Evolutionary conservation across 2,329 filamentous ascomycete species (phyloP), one percentile per base, ranked within the genome.

Genomic region (Fusarium secorum): DNA sequence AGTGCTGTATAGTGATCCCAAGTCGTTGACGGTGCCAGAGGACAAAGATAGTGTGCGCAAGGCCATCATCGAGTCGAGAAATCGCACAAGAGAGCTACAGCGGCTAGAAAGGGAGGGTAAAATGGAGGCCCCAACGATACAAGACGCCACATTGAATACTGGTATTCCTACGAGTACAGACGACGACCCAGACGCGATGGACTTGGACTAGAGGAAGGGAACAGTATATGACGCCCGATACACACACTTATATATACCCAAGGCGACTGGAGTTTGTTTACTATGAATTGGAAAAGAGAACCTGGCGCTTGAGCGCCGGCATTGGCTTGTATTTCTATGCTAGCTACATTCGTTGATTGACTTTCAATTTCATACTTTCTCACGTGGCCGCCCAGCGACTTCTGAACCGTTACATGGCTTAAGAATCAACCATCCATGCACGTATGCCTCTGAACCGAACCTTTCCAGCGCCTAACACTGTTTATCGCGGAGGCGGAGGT

Each of bases 1-100:
- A 68, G 92, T 99, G 20, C 87, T 98, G 39, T 98, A 98, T 81
- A 88, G 86, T 68, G 89, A 96, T 53, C 94, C 95, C 11, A 86
- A 86, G 51, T 94, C 93, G 20, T 80, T 98, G 71, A 91, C 89
- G 0, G 87, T 97, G 24, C 90, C 94, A 1, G 87, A 90, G 78
- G 90, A 93, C 71, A 86, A 91, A 33, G 91, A 95, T 78, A 91
- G 88, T 68, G 93, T 97, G 68, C 87, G 94, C 65, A 93, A 91
- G 79, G 93, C 93, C 13, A 94, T 98, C 71, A 84, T 95, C 56
- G 95, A 97, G 79, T 89, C 93, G 5, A 87, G 94, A 56, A 88
- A 87, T 49, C 86, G 94, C 59, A 85, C 89, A 36, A 84, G 92
- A 57, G 89, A 92, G 72, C 82, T 78, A 78, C 88, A 89, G 76